Percentiles rank a stretch among this genome's conserved stretches.
phyloP scores from a whole-genome alignment of 202 grass and related monocot species.

The Zizania palustris region DNA sequence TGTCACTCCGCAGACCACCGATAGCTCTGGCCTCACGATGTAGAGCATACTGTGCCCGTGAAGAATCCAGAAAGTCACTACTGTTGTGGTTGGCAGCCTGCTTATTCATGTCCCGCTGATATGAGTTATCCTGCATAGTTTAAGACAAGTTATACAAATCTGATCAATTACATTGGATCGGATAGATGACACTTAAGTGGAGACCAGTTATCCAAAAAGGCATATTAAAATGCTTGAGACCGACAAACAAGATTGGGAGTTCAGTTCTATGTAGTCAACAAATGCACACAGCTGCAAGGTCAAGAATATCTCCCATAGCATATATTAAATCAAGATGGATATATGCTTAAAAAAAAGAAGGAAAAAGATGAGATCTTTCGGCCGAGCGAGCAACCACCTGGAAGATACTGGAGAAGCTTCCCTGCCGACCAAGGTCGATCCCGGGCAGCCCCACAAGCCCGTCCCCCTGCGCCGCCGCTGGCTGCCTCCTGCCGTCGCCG shows the following conservation, averaged over 20 bases:
- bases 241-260: background rate
- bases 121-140: constrained; percentile 58
- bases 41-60: constrained; percentile 47
- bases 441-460: constrained; percentile 51
- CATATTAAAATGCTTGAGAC: constrained; percentile 10
- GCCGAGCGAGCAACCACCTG: constrained; percentile 57
- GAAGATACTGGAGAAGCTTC: constrained; percentile 64
- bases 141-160: constrained; percentile 27
- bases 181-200: constrained; percentile 17
- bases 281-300: background rate
- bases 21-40: constrained; percentile 47
- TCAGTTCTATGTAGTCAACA: constrained; percentile 2
- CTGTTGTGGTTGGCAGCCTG: constrained; percentile 41
- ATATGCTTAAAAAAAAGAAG: constrained; percentile 24
- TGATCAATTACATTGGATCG: constrained; percentile 24
- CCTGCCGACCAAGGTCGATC: constrained; percentile 57
- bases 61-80: constrained; percentile 57
- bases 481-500: constrained; percentile 57
- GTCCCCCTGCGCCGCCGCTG: constrained; percentile 11
- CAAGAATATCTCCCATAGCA: background rate
- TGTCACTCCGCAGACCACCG: constrained; percentile 40
- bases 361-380: constrained; percentile 33
- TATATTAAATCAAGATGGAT: constrained; percentile 19
- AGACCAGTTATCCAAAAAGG: background rate
- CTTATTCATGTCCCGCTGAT: constrained; percentile 43